A percentile compares a stretch with the other conserved stretches of the same genome.
phyloP scores from a whole-genome alignment of 257 asterid species.

The Solanum corneliomulleri region DNA sequence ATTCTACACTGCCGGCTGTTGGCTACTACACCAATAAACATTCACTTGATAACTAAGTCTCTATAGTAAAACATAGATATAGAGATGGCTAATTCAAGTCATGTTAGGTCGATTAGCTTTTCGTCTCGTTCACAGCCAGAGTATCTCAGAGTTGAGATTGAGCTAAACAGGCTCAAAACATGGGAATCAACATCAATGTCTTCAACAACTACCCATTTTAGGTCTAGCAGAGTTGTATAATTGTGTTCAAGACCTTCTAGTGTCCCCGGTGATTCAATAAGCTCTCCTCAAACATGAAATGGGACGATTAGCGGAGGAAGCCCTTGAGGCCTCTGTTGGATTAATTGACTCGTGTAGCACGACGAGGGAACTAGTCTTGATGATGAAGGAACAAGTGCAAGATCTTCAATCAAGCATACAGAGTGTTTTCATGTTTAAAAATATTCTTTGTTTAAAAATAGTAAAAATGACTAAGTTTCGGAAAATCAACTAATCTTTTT shows the following conservation, averaged over 20 bases:
- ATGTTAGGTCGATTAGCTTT: conserved; percentile 42
- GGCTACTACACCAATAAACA: neutral
- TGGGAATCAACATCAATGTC: neutral
- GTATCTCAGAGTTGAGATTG: conserved; percentile 11
- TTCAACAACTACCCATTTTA: neutral
- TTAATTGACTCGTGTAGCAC: conserved; percentile 35
- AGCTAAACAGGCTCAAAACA: conserved; percentile 13
- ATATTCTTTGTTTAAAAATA: no score
- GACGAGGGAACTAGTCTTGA: conserved; percentile 20
- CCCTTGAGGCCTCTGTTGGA: conserved; percentile 17
- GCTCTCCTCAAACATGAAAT: conserved; percentile 1
- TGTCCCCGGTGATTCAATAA: conserved; percentile 7
- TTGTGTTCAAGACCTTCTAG: conserved; percentile 18
- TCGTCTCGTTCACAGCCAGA: conserved; percentile 36
- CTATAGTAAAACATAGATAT: neutral
- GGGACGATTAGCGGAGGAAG: conserved; percentile 15
- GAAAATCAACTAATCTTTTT: no score
- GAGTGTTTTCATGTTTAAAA: no score
- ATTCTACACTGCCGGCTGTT: neutral
- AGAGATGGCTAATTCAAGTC: conserved; percentile 35
- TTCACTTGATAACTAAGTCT: neutral
- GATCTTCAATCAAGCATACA: conserved; percentile 28
- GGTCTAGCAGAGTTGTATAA: conserved; percentile 34
- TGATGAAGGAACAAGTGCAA: conserved; percentile 35
- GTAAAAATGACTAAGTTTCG: no score